Conservation (phyloP, 2,329 filamentous ascomycete genomes). For the Rhytidhysteron rufulum region DNA sequence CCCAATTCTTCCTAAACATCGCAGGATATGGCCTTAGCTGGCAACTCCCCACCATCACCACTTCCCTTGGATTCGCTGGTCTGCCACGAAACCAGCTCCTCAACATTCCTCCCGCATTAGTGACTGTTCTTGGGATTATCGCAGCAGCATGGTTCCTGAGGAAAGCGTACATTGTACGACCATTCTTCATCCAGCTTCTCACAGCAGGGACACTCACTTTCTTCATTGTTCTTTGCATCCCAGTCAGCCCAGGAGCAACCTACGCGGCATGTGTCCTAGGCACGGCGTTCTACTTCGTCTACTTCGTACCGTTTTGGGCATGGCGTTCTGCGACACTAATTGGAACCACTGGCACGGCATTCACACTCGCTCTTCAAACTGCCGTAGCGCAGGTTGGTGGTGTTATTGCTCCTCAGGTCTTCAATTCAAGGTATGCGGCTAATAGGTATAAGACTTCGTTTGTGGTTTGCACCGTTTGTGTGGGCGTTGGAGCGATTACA, state of each 20-base stretch:
- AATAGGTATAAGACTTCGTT: conserved; percentile 39
- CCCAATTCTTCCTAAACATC: conserved; percentile 38
- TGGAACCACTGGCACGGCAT: conserved; percentile 44
- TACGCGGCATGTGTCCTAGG: conserved; percentile 45
- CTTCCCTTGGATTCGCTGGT: conserved; percentile 39
- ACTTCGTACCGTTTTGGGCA: conserved; percentile 46
- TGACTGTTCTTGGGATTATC: conserved; percentile 35
- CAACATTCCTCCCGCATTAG: conserved; percentile 43
- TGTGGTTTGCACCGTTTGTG: conserved; percentile 34
- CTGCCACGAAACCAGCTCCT: conserved; percentile 44
- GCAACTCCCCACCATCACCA: conserved; percentile 42
- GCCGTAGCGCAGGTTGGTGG: conserved; percentile 44
- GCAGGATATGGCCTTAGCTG: conserved; percentile 41
- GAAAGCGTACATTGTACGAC: conserved; percentile 39
- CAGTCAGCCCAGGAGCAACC: conserved; percentile 31
- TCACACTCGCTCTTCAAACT: conserved; percentile 43
- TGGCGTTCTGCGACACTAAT: conserved; percentile 40
- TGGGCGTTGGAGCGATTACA: conserved; percentile 33
- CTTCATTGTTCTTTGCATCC: conserved; percentile 43
- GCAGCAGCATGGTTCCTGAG: conserved; percentile 40
- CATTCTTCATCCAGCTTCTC: conserved; percentile 41
- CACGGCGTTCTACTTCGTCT: conserved; percentile 41
- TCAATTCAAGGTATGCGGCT: conserved; percentile 40
- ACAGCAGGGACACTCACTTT: conserved; percentile 39
- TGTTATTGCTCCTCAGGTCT: conserved; percentile 45